Conservation (phyloP, 2,329 filamentous ascomycete genomes). For the Sporothrix dimorphospora region DNA sequence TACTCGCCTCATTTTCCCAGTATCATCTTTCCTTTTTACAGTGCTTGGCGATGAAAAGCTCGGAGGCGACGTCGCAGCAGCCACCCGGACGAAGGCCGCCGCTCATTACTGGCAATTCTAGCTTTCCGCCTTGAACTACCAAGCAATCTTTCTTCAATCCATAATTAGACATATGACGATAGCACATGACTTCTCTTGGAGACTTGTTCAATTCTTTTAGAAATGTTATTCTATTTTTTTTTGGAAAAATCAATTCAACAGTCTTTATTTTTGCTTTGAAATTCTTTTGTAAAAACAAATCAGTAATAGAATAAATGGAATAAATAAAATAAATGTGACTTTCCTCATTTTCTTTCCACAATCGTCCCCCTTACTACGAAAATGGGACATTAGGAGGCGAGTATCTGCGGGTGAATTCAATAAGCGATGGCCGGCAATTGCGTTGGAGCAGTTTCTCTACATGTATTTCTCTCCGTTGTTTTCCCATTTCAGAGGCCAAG, state of each 20-base stretch:
- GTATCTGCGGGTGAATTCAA: conserved; percentile 1
- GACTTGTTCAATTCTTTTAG: not conserved
- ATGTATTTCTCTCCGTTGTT: not conserved
- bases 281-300: too few species aligned
- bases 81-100: not conserved
- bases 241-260: too few species aligned
- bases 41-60: not conserved
- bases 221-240: not conserved
- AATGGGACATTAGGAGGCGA: not conserved
- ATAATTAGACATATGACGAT: too few species aligned
- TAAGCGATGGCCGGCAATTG: not conserved
- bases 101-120: not conserved
- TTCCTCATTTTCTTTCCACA: too few species aligned
- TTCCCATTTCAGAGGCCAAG: not conserved
- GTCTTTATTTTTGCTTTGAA: too few species aligned
- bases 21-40: not conserved
- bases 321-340: too few species aligned
- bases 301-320: too few species aligned
- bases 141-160: too few species aligned
- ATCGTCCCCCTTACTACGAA: too few species aligned
- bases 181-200: too few species aligned
- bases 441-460: not conserved
- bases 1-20: not conserved
- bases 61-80: not conserved
- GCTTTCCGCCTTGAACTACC: too few species aligned